Evolutionary conservation across 208 protist species (phyloP), one percentile per base, ranked within the genome.

Genomic region (Leishmania mexicana): DNA sequence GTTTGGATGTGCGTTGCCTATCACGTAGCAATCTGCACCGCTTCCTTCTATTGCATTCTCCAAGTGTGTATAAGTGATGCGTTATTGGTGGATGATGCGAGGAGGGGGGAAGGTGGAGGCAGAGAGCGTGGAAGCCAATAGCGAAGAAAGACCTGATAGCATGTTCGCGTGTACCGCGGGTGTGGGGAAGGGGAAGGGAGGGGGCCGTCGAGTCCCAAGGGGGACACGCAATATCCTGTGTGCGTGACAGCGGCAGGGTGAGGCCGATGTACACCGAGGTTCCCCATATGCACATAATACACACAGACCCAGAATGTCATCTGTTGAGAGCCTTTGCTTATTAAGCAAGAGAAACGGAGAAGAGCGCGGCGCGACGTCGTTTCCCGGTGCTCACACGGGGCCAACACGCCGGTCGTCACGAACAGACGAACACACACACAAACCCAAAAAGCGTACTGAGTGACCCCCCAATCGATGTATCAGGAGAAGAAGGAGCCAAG

Each of bases 401-500:
- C 40, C 24, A 47, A 49, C 67, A 72, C 40, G 15, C 42, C 40
- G 0, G 21, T 72, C 24, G 0, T n/a, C 3, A 11, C 67, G 45
- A 49, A 38, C 35, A 24, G 31, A 24, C 17, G 15, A 17, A 68
- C 64, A 24, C n/a, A 42, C 60, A 38, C 38, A 11, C 67, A 51
- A 8, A 51, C 71, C 7, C 71, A 2, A 75, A 15, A 75, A 28
- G 13, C 47, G 19, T 11, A 40, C 71, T 40, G n/a, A 13, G 13
- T 57, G 24, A 35, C 21, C 24, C 47, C 28, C 2, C 4, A 49
- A 76, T 75, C 19, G 35, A 64, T 53, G 17, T 40, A 10, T 72
- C 71, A 76, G 58, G 60, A 83, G 42, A 82, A 88, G 58, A 88
- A 88, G 3, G 85, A 83, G 7, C 81, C 85, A 13, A 89, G 57